Evolutionary conservation across 371 early-diverging fungal species (phyloP).

Genomic region (Apophysomyces elegans): DNA sequence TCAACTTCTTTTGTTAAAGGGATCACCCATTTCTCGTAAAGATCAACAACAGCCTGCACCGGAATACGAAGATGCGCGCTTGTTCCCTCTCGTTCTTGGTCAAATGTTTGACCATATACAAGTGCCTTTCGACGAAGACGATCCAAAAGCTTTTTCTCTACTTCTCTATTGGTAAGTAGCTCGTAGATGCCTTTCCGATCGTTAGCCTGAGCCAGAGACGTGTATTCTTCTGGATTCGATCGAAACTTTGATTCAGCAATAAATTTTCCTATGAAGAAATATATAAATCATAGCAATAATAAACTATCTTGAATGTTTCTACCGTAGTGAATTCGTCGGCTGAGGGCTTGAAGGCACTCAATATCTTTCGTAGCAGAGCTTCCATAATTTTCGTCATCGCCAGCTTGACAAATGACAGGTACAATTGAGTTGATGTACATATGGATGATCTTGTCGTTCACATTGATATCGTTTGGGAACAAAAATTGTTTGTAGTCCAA

Average conservation of each 20-base stretch:
- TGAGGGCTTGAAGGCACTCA: slow-evolving; percentile 90
- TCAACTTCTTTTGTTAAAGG: slow-evolving; percentile 92
- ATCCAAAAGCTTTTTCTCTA: slow-evolving; percentile 82
- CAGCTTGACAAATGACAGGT: slow-evolving; percentile 62
- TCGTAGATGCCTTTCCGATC: slow-evolving; percentile 83
- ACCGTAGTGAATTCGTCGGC: slow-evolving; percentile 95
- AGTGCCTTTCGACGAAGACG: slow-evolving; percentile 87
- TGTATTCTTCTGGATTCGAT: slow-evolving; percentile 79
- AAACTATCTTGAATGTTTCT: slow-evolving; percentile 14
- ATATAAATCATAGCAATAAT: slow-evolving; percentile 9
- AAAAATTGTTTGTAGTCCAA: slow-evolving; percentile 79
- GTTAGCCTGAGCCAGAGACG: slow-evolving; percentile 74
- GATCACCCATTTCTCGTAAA: slow-evolving; percentile 89
- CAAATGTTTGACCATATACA: slow-evolving; percentile 90
- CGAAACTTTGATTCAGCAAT: slow-evolving; percentile 96
- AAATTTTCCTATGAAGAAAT: slow-evolving; percentile 75
- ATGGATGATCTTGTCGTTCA: slow-evolving; percentile 80
- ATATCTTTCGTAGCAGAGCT: slow-evolving; percentile 91
- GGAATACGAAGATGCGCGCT: slow-evolving; percentile 59
- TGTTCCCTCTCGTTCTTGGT: slow-evolving; percentile 45
- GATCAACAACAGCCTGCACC: slow-evolving; percentile 79
- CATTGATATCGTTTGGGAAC: slow-evolving; percentile 77
- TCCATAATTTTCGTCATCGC: slow-evolving; percentile 91
- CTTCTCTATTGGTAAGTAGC: slow-evolving; percentile 82
- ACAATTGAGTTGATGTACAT: slow-evolving; percentile 79